A percentile compares a stretch with the other conserved stretches of the same genome.
Conservation (phyloP, 129 eudicot genomes). For the Escallonia herrerae region DNA sequence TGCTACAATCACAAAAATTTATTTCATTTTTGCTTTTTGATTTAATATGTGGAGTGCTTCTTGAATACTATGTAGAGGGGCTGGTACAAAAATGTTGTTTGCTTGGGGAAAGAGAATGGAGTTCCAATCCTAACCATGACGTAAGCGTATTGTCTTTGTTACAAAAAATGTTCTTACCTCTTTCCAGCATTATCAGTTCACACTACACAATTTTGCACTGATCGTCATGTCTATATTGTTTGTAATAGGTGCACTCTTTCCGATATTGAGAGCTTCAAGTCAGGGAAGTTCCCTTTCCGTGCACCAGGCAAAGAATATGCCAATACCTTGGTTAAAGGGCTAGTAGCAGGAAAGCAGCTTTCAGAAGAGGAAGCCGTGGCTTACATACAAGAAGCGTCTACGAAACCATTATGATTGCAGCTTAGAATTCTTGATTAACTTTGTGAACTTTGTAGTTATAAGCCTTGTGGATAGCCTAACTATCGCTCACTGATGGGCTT, state of each 20-base stretch:
- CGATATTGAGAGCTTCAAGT: slow-evolving; percentile 55
- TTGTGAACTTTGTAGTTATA: too few species aligned
- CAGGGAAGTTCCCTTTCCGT: slow-evolving; percentile 55
- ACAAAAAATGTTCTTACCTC: not conserved
- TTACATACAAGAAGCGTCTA: slow-evolving; percentile 67
- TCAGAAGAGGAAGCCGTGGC: slow-evolving; percentile 71
- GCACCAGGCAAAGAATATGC: slow-evolving; percentile 72
- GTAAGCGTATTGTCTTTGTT: slow-evolving; percentile 30
- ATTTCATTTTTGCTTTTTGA: too few species aligned
- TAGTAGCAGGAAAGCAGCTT: slow-evolving; percentile 66
- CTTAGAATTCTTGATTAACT: too few species aligned
- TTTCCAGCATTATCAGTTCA: not conserved
- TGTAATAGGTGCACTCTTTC: slow-evolving; percentile 51
- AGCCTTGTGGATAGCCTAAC: too few species aligned
- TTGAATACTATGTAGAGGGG: slow-evolving; percentile 40
- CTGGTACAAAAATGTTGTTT: slow-evolving; percentile 85
- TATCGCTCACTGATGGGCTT: too few species aligned
- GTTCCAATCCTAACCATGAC: slow-evolving; percentile 91
- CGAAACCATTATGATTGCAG: slow-evolving; percentile 44
- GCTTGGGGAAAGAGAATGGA: slow-evolving; percentile 73
- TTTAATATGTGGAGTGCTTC: not conserved
- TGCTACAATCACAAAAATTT: too few species aligned
- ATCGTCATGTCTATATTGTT: too few species aligned
- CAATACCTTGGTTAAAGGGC: slow-evolving; percentile 65
- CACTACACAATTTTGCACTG: not conserved